Conservation (phyloP, 139 green algal genomes). For the Yamagishiella unicocca region DNA sequence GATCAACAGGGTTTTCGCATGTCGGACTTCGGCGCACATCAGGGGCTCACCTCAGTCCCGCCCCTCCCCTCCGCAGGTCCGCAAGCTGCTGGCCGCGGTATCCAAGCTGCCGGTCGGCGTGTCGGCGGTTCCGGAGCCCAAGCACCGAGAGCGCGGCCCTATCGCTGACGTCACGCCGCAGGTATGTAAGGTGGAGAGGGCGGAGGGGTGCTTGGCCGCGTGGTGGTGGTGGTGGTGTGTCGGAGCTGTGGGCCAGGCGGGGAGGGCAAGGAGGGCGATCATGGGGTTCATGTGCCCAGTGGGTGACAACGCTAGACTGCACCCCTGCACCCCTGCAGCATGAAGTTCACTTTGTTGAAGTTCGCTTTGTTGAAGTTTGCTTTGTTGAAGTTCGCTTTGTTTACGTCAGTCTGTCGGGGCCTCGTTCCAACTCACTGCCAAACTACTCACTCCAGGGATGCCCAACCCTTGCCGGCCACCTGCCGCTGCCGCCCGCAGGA, state of each 20-base stretch:
- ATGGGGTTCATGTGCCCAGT: neutral
- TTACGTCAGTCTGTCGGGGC: neutral
- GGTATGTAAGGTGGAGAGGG: too few relatives aligned
- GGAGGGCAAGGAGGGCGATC: neutral
- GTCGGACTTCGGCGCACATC: too few relatives aligned
- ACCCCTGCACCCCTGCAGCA: neutral
- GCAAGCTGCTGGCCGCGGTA: constrained; percentile 59
- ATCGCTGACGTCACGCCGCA: constrained; percentile 38
- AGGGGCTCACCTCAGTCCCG: too few relatives aligned
- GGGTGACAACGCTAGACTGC: too few relatives aligned
- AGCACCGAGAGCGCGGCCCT: constrained; percentile 35
- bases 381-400: neutral
- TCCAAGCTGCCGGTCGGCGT: constrained; percentile 47
- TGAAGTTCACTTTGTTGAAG: neutral
- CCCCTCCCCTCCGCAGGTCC: constrained; percentile 38
- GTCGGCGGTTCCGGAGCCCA: constrained; percentile 53
- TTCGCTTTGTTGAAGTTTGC: neutral
- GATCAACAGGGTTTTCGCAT: too few relatives aligned
- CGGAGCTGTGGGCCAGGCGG: neutral
- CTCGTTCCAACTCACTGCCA: neutral
- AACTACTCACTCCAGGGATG: neutral
- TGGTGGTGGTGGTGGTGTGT: neutral
- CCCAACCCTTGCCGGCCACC: neutral
- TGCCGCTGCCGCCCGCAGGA: neutral
- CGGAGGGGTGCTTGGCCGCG: too few relatives aligned